Base-by-base conservation (phyloP, 1,284 basidiomycete genomes). In the Coniophora puteana region DNA sequence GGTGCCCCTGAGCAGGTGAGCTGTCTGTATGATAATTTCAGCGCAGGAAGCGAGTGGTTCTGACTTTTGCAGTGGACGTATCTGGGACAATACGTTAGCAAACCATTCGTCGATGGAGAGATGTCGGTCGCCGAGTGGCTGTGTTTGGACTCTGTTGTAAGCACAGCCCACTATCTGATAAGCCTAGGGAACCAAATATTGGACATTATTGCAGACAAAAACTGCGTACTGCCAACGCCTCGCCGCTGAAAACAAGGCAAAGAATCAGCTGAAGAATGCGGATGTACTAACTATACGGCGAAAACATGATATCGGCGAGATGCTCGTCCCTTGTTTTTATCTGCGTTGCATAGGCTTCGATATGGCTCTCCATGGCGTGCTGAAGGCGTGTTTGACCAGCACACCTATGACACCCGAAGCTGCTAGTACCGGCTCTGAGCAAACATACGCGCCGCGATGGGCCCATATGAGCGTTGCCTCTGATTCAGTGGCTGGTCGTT, bases 41-140 rank as follows among this genome's bases (percentile, higher is more conserved):
- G 17, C 7, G 17, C 16, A 11, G 10, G 31, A 35, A 23, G 16
- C 13, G 12, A 17, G 14, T 26, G 13, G 6, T 26, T 35, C 10
- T 16, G 21, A 36, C 11, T 16, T 26, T 24, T 12, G 3, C 34
- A 61, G 59, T 62, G 59, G 59, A 37, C 48, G 6, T 62, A 62
- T 38, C 48, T 55, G 8, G 59, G 58, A 2, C 34, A 47, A 12
- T 61, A 58, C 41, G 18, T 43, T 8, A 54, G 41, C n/a, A 42
- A 42, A 3, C 24, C 36, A 8, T 34, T 61, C n/a, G 26, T 41
- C 1, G 52, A 48, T 4, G 41, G 30, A 16, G 57, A 58, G 17
- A 61, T 62, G 59, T 44, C 41, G 16, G 30, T 62, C 6, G 53
- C 58, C 5, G 59, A 61, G 43, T 62, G 58, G 58, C 43, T 55